phyloP scores from a whole-genome alignment of 768 basidiomycete species.

The Pleurotus tuoliensis region DNA sequence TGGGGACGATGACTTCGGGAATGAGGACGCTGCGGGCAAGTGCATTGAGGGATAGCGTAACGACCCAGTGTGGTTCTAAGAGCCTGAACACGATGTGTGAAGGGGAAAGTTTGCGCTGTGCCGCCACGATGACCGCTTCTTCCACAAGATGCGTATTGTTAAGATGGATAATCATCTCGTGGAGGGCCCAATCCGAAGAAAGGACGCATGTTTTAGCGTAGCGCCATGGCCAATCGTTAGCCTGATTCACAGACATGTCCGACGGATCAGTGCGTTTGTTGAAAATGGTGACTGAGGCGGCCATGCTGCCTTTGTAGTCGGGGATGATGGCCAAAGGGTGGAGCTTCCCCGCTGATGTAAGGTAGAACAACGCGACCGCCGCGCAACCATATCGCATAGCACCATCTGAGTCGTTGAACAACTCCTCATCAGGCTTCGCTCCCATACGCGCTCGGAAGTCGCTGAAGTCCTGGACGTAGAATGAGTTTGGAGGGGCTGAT shows the following conservation, averaged over 20 bases:
- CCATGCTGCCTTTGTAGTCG: slow-evolving; percentile 25
- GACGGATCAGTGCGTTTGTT: slow-evolving; percentile 18
- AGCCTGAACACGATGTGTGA: slow-evolving; percentile 23
- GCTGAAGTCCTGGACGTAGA: slow-evolving; percentile 23
- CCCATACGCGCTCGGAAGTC: slow-evolving; percentile 19
- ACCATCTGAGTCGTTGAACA: slow-evolving; percentile 4
- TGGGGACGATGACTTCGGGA: slow-evolving; percentile 19
- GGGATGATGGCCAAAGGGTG: slow-evolving; percentile 27
- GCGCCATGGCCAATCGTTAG: slow-evolving; percentile 28
- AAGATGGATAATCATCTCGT: slow-evolving; percentile 25
- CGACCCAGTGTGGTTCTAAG: slow-evolving; percentile 25
- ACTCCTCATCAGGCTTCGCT: slow-evolving; percentile 10
- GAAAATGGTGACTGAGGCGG: slow-evolving; percentile 23
- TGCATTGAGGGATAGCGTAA: slow-evolving; percentile 24
- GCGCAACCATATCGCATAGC: slow-evolving; percentile 21
- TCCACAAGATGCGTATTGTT: slow-evolving; percentile 27
- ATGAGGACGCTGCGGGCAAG: slow-evolving; percentile 22
- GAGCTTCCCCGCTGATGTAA: slow-evolving; percentile 19
- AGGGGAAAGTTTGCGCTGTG: slow-evolving; percentile 20
- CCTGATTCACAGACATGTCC: slow-evolving; percentile 8
- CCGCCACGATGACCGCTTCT: slow-evolving; percentile 26
- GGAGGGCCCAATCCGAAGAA: slow-evolving; percentile 24
- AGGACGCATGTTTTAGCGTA: slow-evolving; percentile 28
- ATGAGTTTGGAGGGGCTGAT: slow-evolving; percentile 5
- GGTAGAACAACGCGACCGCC: slow-evolving; percentile 24